Conservation (phyloP, 225 moss, liverwort and hornwort genomes). For the Polytrichum commune region DNA sequence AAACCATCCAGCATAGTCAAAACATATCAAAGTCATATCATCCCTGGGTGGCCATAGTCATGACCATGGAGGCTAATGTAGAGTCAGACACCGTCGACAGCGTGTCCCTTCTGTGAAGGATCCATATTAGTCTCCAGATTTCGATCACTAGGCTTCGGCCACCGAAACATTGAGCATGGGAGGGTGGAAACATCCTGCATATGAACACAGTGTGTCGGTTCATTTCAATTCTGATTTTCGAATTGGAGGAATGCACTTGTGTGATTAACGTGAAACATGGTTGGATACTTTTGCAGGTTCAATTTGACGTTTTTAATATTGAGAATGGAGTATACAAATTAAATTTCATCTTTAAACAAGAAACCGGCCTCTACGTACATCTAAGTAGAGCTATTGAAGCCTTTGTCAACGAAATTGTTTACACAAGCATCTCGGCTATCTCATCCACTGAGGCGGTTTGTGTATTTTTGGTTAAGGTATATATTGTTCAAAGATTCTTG, state of each 20-base stretch:
- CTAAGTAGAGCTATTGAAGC: conserved; percentile 38
- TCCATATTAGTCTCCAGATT: neutral
- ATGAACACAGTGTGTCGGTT: too few species aligned
- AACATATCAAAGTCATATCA: too few species aligned
- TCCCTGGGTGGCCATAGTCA: too few species aligned
- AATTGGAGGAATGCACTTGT: neutral
- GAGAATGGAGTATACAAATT: conserved; percentile 39
- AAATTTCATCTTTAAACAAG: conserved; percentile 24
- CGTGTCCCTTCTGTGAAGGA: too few species aligned
- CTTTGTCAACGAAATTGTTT: conserved; percentile 40
- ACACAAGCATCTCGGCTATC: conserved; percentile 35
- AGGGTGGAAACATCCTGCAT: too few species aligned
- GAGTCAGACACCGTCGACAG: too few species aligned
- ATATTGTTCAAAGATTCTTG: conserved; percentile 2
- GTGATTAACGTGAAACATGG: neutral
- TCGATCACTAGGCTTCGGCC: too few species aligned
- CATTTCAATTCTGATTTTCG: neutral
- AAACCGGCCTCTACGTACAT: conserved; percentile 25
- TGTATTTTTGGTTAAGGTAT: conserved; percentile 39
- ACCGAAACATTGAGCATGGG: too few species aligned
- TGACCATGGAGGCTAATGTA: too few species aligned
- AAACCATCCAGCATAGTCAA: too few species aligned
- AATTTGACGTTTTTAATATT: conserved; percentile 31
- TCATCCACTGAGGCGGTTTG: conserved; percentile 24
- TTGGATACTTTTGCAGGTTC: conserved; percentile 13